Conservation (phyloP, 768 basidiomycete species). For the Calocera cornea region DNA sequence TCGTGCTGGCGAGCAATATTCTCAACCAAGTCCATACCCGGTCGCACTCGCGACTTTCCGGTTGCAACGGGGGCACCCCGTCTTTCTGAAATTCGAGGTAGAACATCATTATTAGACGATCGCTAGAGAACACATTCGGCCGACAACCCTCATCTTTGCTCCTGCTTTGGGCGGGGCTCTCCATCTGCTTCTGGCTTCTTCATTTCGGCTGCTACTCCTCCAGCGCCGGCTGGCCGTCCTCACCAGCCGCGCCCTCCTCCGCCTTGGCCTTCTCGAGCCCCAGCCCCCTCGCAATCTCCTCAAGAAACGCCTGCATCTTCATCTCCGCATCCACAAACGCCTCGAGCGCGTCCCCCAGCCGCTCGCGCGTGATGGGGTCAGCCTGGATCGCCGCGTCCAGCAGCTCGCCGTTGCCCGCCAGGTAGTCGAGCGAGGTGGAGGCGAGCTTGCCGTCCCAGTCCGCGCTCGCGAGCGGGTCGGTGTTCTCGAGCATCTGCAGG, state of each 20-base stretch:
- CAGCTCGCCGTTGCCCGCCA: not conserved
- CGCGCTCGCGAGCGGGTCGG: not conserved
- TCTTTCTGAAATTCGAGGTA: too few relatives aligned
- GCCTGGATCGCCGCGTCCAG: not conserved
- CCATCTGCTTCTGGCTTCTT: too few relatives aligned
- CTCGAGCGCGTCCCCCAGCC: not conserved
- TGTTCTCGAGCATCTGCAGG: not conserved
- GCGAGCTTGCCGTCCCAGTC: slow-evolving; percentile 1
- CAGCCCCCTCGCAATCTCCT: not conserved
- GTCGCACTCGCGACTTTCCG: too few relatives aligned
- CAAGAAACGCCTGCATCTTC: not conserved
- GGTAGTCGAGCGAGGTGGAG: not conserved
- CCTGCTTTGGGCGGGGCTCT: too few relatives aligned
- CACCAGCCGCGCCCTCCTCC: not conserved
- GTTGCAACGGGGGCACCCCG: too few relatives aligned
- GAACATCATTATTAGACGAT: too few relatives aligned
- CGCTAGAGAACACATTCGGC: too few relatives aligned
- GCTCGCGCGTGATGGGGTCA: not conserved
- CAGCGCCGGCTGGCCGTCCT: too few relatives aligned
- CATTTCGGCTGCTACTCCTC: too few relatives aligned
- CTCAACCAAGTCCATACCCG: too few relatives aligned
- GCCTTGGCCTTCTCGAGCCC: not conserved
- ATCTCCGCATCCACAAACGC: not conserved
- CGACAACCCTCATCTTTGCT: too few relatives aligned
- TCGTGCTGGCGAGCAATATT: too few relatives aligned